Evolutionary conservation across 2,329 filamentous ascomycete species (phyloP), one percentile per base, ranked within the genome.

Genomic region (Alternaria sp.): DNA sequence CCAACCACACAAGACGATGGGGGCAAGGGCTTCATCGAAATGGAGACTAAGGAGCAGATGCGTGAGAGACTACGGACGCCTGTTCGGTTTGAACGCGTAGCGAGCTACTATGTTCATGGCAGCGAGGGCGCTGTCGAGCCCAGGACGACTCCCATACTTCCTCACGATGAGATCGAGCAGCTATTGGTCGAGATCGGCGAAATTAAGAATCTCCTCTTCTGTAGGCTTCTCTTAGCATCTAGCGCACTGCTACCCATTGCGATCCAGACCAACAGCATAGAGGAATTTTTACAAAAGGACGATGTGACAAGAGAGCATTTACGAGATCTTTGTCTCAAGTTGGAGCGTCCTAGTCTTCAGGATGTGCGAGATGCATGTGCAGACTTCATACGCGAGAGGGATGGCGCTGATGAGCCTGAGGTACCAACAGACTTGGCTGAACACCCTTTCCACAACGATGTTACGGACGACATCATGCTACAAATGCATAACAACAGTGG

Each of bases 311-410:
- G 75, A 32, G 73, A 78, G 14, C 79, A 84, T 54, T 65, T 85
- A 5, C 74, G 82, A 61, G 82, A 84, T 62, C 62, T 85, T 5
- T 83, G 81, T 59, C 72, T 85, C 22, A 81, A 81, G 60, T 71
- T 84, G 47, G 83, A 85, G 58, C 77, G 80, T 44, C 82, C 83
- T 18, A 74, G 70, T n/a, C 74, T 84, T 3, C 82, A 85, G 62
- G 81, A 83, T 44, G 79, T 85, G 22, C 77, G 82, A 42, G 82
- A 85, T 68, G 82, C 83, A 14, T 85, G 83, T 64, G 83, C 82
- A 5, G 83, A 85, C 65, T 79, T 84, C 43, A 75, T 78, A 16
- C 76, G 82, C 14, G 75, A 74, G 12, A 78, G 81, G 28, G 73
- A 78, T 3, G 75, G 78, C 34, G 73, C 77, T 4, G 75, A 76